These are phyloP conservation scores for Phylloporus gajari DNA, from an alignment of 1,284 basidiomycete species.

Conservation along the genomic window DNA sequence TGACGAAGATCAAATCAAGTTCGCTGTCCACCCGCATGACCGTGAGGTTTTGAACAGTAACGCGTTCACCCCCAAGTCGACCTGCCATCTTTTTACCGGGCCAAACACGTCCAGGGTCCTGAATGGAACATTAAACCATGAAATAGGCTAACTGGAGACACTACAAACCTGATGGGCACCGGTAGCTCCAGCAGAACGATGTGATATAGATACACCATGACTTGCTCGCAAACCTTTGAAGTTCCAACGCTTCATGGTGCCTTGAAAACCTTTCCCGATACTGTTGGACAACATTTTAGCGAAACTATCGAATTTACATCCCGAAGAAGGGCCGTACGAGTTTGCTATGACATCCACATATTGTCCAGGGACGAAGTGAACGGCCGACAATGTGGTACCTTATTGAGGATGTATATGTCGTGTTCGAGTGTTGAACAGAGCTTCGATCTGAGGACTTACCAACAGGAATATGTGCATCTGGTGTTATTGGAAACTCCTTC, in stretches of 20 bases:
- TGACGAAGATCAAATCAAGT: slow-evolving; percentile 89
- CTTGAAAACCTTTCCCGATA: slow-evolving; percentile 97
- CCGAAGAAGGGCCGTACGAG: slow-evolving; percentile 66
- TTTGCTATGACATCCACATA: slow-evolving; percentile 94
- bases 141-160: background rate
- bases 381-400: slow-evolving; percentile 91
- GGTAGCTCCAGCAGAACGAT: slow-evolving; percentile 93
- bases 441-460: slow-evolving; percentile 56
- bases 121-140: slow-evolving; percentile 29
- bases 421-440: background rate
- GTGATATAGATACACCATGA: slow-evolving; percentile 96
- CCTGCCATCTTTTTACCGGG: slow-evolving; percentile 99
- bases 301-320: background rate
- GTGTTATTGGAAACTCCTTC: slow-evolving; percentile 89
- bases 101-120: slow-evolving; percentile 95
- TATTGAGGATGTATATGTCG: background rate
- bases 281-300: slow-evolving; percentile 53
- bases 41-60: slow-evolving; percentile 89
- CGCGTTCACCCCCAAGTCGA: slow-evolving; percentile 86
- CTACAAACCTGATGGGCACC: slow-evolving; percentile 89
- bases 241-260: slow-evolving; percentile 96
- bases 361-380: slow-evolving; percentile 98
- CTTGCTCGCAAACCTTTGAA: slow-evolving; percentile 93
- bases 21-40: slow-evolving; percentile 89
- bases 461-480: slow-evolving; percentile 90